Evolutionary conservation across 345 rosid species (phyloP).

Genomic region (Hibiscus tridactylites): DNA sequence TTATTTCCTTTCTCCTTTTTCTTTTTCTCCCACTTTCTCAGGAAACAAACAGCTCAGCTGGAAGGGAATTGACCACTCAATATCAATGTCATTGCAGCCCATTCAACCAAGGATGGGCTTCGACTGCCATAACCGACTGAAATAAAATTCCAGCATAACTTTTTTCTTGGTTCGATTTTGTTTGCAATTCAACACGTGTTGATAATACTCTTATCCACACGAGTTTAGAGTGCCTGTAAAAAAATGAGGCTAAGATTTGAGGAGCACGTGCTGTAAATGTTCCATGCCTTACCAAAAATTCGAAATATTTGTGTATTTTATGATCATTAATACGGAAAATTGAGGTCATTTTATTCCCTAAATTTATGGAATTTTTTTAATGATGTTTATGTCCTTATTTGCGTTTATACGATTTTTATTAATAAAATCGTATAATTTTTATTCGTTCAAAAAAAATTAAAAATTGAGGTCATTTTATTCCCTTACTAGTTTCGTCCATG

Average conservation of each 20-base stretch:
- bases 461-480: no score
- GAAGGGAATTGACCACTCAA: constrained; percentile 11
- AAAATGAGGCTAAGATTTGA: neutral
- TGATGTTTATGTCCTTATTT: no score
- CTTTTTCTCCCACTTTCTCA: neutral
- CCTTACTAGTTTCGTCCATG: no score
- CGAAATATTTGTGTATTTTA: neutral
- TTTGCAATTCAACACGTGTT: constrained; percentile 15
- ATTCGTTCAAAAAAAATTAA: no score
- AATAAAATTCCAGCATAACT: neutral
- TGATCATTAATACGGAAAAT: neutral
- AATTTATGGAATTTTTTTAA: no score
- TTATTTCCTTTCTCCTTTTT: neutral
- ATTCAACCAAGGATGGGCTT: constrained; percentile 24
- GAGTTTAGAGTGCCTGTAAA: neutral
- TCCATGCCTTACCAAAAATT: neutral
- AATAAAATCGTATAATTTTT: no score
- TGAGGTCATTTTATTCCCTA: no score
- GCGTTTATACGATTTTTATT: no score
- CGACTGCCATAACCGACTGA: neutral
- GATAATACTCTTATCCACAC: constrained; percentile 22
- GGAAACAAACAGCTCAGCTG: neutral
- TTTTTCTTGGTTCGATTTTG: neutral
- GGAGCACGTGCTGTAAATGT: neutral
- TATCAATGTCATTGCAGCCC: constrained; percentile 17